Conservation (phyloP, 208 protist genomes). For the Trypanosoma mega region DNA sequence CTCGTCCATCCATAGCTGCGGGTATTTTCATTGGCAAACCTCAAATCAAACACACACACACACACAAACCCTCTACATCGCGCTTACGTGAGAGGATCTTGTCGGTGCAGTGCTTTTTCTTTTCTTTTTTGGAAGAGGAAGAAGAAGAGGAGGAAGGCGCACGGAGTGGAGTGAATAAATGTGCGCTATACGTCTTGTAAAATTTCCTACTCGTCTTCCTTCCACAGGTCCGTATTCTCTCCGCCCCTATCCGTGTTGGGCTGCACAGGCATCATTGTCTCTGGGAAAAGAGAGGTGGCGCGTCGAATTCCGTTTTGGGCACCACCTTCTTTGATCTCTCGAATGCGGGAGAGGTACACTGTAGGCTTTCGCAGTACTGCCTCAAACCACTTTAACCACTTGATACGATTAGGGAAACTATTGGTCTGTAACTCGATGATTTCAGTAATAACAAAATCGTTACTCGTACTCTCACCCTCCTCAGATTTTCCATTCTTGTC, state of each 20-base stretch:
- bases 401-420: conserved; percentile 25
- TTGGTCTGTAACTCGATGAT: conserved; percentile 37
- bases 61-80: too few relatives aligned
- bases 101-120: too few relatives aligned
- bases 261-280: not conserved
- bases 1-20: too few relatives aligned
- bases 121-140: too few relatives aligned
- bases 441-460: conserved; percentile 22
- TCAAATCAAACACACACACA: too few relatives aligned
- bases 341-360: conserved; percentile 33
- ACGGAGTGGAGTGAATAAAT: too few relatives aligned
- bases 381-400: conserved; percentile 57
- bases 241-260: not conserved
- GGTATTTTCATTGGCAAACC: too few relatives aligned
- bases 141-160: too few relatives aligned
- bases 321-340: conserved; percentile 10
- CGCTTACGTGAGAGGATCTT: too few relatives aligned
- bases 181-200: too few relatives aligned
- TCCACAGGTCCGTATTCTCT: too few relatives aligned
- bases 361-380: conserved; percentile 26
- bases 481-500: not conserved
- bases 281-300: conserved; percentile 11
- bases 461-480: not conserved
- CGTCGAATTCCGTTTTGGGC: not conserved
- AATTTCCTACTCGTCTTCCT: too few relatives aligned